A percentile compares a stretch with the other conserved stretches of the same genome.
phyloP scores from a whole-genome alignment of 2,329 filamentous ascomycete genomes.

The Xylaria multiplex region DNA sequence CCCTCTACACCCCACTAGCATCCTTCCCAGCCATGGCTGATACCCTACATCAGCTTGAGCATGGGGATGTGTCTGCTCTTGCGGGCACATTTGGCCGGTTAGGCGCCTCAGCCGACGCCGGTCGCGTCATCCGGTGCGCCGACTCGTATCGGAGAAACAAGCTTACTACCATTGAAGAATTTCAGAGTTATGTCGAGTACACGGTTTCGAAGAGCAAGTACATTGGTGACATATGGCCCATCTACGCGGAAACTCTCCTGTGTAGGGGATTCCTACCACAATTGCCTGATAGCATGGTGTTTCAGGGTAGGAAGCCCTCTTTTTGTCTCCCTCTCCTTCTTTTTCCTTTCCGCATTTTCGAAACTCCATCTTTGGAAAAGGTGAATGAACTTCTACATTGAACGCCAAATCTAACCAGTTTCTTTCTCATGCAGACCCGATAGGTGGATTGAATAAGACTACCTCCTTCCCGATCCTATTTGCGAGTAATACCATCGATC shows the following conservation, averaged over 20 bases:
- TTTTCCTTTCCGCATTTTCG: not conserved
- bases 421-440: conserved; percentile 39
- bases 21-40: conserved; percentile 46
- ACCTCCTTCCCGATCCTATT: conserved; percentile 54
- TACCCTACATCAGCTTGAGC: conserved; percentile 43
- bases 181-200: conserved; percentile 42
- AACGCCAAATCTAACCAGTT: conserved; percentile 33
- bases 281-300: conserved; percentile 47
- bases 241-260: conserved; percentile 43
- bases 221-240: conserved; percentile 47
- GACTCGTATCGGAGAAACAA: conserved; percentile 48
- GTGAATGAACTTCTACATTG: conserved; percentile 9
- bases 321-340: not conserved
- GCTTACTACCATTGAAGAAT: conserved; percentile 45
- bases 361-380: not conserved
- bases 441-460: conserved; percentile 33
- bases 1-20: conserved; percentile 40
- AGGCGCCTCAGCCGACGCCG: conserved; percentile 36
- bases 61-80: conserved; percentile 45
- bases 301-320: conserved; percentile 39
- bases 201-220: conserved; percentile 48
- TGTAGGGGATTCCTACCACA: conserved; percentile 43
- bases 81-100: conserved; percentile 37
- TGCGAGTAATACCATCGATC: conserved; percentile 53
- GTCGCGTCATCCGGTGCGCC: conserved; percentile 43